phyloP scores from a whole-genome alignment of 2,329 filamentous ascomycete species.

The Microcyclosporella mali region DNA sequence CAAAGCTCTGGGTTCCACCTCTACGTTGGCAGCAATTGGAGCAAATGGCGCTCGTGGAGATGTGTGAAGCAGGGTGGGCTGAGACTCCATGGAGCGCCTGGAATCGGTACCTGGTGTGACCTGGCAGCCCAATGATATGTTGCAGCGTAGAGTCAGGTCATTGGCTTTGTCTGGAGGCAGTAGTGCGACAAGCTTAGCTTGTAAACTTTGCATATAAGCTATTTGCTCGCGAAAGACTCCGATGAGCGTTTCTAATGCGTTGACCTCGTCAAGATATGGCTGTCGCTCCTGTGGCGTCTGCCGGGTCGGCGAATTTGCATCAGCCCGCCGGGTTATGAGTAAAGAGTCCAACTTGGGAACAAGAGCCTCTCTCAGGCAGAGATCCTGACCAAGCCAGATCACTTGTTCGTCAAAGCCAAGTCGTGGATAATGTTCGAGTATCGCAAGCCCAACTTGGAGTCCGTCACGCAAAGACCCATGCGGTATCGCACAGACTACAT shows the following conservation, averaged over 20 bases:
- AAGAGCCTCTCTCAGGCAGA: neutral
- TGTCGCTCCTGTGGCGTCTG: neutral
- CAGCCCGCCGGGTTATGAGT: neutral
- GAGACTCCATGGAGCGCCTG: neutral
- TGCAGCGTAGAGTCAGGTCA: neutral
- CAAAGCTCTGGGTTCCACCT: neutral
- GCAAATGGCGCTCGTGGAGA: constrained; percentile 1
- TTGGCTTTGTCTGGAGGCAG: neutral
- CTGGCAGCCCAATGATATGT: neutral
- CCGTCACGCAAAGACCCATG: neutral
- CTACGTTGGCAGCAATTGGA: constrained; percentile 4
- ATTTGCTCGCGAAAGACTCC: neutral
- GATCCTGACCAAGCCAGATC: constrained; percentile 3
- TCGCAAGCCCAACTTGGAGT: neutral
- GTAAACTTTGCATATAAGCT: neutral
- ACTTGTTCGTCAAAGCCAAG: constrained; percentile 2
- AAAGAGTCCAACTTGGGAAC: neutral
- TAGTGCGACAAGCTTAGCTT: neutral
- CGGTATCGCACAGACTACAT: neutral
- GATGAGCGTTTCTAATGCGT: neutral
- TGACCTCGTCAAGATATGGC: neutral
- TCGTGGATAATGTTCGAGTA: neutral
- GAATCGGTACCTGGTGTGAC: too few relatives aligned
- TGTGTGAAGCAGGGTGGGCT: neutral
- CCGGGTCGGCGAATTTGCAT: neutral